Evolutionary conservation across 176 grass and related monocot genomes (phyloP), one percentile per base, ranked within the genome.

Genomic region (Rhipidocladum racemiflorum): DNA sequence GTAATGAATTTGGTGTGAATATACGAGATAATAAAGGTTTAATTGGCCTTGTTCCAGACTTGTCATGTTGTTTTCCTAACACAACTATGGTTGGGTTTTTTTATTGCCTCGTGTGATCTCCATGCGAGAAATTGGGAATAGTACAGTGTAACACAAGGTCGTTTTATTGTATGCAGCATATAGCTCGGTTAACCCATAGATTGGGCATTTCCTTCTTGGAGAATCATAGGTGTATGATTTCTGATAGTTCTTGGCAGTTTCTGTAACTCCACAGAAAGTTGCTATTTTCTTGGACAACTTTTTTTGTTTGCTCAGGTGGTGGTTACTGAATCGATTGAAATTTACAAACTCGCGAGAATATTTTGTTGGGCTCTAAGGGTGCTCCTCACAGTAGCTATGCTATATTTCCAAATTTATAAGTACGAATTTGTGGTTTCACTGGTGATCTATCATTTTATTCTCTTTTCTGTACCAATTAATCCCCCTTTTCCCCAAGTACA

Each of bases 101-200:
- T 35, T 39, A 66, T 9, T 54, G 14, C 42, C 44, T 18, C 35
- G 10, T 63, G 42, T 63, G 18, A 62, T 83, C 54, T 61, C 3
- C 55, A 9, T 83, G 27, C 35, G 43, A 8, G 9, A 85, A 78
- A 61, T 77, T 18, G 67, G 65, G n/a, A 30, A 34, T 61, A 70
- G 12, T 17, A 53, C 64, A 77, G 9, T 70, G 10, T 13, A 75
- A 40, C 42, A 38, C 17, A 79, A 30, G 67, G 56, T 72, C 65
- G 44, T 89, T 81, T 89, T 74, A 89, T 89, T 89, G 62, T 89
- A 89, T 89, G 87, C 82, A 70, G 20, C 83, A 44, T 61, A 61
- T 7, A 75, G 16, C 61, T 68, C 59, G 29, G 5, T 76, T 59
- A 68, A 69, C 16, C 8, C 53, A 81, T 50, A 35, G 40, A 68